Conservation (phyloP, 768 basidiomycete genomes). For the Nidula microcarpa region DNA sequence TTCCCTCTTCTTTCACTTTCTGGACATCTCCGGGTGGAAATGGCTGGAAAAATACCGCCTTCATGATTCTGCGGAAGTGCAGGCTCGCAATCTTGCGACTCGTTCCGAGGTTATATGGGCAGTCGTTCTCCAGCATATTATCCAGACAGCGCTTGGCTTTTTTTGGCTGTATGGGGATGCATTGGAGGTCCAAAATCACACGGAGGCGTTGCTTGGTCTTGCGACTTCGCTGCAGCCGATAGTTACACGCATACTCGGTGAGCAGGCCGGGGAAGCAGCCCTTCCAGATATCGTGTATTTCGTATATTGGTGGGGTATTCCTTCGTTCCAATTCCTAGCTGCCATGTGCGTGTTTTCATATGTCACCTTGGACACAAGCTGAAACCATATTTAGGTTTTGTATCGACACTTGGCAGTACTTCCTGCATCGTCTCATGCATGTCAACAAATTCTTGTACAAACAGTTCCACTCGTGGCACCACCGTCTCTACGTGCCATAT, state of each 20-base stretch:
- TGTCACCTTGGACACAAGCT: not conserved
- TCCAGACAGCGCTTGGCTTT: constrained; percentile 79
- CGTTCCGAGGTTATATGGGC: constrained; percentile 69
- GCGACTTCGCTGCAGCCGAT: constrained; percentile 35
- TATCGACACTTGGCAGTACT: constrained; percentile 98
- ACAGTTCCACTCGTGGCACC: constrained; percentile 91
- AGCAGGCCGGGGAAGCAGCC: constrained; percentile 33
- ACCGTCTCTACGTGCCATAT: constrained; percentile 94
- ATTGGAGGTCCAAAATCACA: constrained; percentile 30
- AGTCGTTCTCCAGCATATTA: constrained; percentile 79
- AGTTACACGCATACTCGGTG: constrained; percentile 35
- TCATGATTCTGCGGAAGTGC: constrained; percentile 82
- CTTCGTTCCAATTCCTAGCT: constrained; percentile 62
- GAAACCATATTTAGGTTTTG: constrained; percentile 59
- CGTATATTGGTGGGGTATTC: constrained; percentile 94
- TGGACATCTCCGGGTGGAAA: constrained; percentile 76
- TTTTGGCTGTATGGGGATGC: constrained; percentile 56
- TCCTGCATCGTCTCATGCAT: constrained; percentile 91
- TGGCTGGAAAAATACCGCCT: constrained; percentile 84
- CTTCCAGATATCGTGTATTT: constrained; percentile 46
- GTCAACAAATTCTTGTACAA: constrained; percentile 87
- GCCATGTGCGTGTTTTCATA: constrained; percentile 70
- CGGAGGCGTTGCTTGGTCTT: constrained; percentile 37
- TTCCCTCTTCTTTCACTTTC: constrained; percentile 74
- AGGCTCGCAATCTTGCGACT: constrained; percentile 70